Evolutionary conservation across 2,329 filamentous ascomycete species (phyloP).

Genomic region (Stachybotrys chlorohalonatus): DNA sequence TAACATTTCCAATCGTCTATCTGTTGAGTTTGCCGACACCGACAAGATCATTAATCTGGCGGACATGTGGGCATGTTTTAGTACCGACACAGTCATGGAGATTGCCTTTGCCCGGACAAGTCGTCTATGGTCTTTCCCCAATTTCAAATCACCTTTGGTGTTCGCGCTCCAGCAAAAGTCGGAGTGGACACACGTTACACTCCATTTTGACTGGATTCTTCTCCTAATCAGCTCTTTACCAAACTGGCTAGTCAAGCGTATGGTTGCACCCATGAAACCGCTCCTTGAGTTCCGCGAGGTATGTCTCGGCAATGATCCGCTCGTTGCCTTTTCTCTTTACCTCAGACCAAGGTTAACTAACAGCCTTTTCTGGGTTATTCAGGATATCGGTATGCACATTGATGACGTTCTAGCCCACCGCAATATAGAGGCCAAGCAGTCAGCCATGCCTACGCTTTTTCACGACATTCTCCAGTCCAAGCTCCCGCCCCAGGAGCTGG

Average conservation of each 20-base stretch:
- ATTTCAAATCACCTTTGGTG: neutral
- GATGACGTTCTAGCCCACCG: too few relatives aligned
- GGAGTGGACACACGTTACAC: neutral
- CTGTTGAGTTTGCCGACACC: neutral
- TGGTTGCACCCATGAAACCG: too few relatives aligned
- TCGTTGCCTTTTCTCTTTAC: too few relatives aligned
- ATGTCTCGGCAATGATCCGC: too few relatives aligned
- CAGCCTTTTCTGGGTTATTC: too few relatives aligned
- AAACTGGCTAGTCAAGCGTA: neutral
- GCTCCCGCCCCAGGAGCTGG: neutral
- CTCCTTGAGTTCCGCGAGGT: too few relatives aligned
- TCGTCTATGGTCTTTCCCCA: neutral
- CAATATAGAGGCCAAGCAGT: too few relatives aligned
- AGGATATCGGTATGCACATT: too few relatives aligned
- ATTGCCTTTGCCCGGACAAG: neutral
- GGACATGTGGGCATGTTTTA: neutral
- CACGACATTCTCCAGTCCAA: neutral
- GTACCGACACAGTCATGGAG: neutral
- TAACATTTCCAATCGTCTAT: neutral
- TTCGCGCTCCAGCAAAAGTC: neutral
- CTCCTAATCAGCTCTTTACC: neutral
- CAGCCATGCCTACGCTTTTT: neutral
- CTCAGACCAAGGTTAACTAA: too few relatives aligned
- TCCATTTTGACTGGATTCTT: neutral
- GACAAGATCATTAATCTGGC: neutral